Conservation (phyloP, 164 flowering plant genomes). For the Sedum album region DNA sequence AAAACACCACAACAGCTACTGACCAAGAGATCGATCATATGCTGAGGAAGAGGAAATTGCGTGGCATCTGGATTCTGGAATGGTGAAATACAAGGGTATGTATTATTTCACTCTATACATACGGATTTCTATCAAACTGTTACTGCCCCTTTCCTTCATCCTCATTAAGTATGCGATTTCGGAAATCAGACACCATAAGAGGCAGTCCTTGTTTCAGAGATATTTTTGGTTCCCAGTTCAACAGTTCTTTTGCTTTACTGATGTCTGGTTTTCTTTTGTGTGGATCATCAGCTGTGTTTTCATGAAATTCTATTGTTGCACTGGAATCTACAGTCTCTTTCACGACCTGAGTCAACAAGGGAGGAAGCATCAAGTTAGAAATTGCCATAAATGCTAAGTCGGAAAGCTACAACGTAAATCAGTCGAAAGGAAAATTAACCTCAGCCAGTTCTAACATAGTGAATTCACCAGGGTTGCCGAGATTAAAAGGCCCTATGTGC, state of each 20-base stretch:
- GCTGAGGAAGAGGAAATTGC: not conserved
- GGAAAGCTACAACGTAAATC: not conserved
- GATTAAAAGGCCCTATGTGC: constrained; percentile 84
- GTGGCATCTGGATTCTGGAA: not conserved
- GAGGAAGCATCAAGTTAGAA: no score
- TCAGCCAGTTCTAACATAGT: constrained; percentile 94
- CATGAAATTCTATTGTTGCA: constrained; percentile 60
- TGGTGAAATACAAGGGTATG: not conserved
- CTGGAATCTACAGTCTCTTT: no score
- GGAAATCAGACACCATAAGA: constrained; percentile 76
- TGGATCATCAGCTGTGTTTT: constrained; percentile 90
- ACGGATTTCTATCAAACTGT: not conserved
- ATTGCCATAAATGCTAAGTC: not conserved
- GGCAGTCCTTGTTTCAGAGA: constrained; percentile 70
- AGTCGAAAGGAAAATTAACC: constrained; percentile 30
- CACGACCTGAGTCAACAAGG: constrained; percentile 16
- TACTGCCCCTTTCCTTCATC: constrained; percentile 35
- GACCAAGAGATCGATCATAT: not conserved
- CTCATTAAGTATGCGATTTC: constrained; percentile 58
- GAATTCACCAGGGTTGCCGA: constrained; percentile 94
- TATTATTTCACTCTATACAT: constrained; percentile 24
- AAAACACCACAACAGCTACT: not conserved
- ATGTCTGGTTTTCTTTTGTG: no score
- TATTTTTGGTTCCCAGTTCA: constrained; percentile 91
- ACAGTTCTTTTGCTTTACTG: no score